Conservation (phyloP, 306 rosid genomes). For the Fragaria vesca region DNA sequence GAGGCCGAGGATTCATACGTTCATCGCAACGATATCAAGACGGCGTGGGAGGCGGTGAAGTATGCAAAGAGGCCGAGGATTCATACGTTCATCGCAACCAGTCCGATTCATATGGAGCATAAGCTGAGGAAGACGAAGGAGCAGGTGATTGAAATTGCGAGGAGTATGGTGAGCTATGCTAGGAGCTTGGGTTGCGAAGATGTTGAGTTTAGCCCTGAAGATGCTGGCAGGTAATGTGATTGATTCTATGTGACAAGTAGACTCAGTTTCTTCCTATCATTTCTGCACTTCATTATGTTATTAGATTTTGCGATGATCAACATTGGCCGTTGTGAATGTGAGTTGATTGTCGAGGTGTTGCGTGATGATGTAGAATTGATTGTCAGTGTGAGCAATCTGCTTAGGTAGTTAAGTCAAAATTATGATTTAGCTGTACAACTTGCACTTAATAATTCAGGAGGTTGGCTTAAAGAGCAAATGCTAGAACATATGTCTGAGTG, state of each 20-base stretch:
- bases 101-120: conserved; percentile 78
- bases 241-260: too few relatives aligned
- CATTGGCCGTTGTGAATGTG: background rate
- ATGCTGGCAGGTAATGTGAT: conserved; percentile 76
- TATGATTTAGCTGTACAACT: background rate
- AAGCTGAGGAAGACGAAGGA: conserved; percentile 73
- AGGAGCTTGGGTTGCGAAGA: conserved; percentile 85
- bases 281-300: background rate
- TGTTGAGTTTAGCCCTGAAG: conserved; percentile 96
- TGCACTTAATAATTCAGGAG: background rate
- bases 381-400: background rate
- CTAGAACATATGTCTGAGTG: background rate
- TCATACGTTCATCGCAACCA: too few relatives aligned
- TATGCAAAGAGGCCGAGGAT: too few relatives aligned
- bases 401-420: background rate
- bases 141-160: conserved; percentile 68
- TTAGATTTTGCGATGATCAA: background rate
- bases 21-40: conserved; percentile 94
- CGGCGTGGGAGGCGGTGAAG: too few relatives aligned
- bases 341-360: background rate
- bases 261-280: too few relatives aligned
- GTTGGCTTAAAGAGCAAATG: background rate
- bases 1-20: conserved; percentile 79
- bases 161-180: conserved; percentile 73
- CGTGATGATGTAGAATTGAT: background rate